Conservation (phyloP, 1,284 basidiomycete species). For the Phellopilus nigrolimitatus region DNA sequence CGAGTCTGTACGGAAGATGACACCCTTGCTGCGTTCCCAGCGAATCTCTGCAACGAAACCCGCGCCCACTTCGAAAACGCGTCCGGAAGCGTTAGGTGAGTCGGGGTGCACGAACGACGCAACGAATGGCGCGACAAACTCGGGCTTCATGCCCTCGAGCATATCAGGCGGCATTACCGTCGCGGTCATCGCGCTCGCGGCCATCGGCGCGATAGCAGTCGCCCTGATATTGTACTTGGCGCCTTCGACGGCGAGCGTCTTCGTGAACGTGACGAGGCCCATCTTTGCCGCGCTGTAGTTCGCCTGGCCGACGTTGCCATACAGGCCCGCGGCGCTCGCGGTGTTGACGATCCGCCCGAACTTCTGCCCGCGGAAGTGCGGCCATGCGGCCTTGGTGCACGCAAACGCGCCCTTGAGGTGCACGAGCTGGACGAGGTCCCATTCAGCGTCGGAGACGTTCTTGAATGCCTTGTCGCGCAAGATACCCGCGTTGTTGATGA, state of each 20-base stretch:
- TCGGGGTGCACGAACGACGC: constrained; percentile 73
- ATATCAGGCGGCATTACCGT: constrained; percentile 98
- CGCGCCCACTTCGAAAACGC: constrained; percentile 91
- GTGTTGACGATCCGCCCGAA: constrained; percentile 92
- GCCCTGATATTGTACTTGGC: constrained; percentile 91
- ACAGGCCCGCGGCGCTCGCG: constrained; percentile 83
- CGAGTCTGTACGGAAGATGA: constrained; percentile 87
- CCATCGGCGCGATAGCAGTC: constrained; percentile 90
- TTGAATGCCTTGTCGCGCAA: constrained; percentile 69
- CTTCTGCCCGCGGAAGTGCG: constrained; percentile 91
- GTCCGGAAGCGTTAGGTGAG: constrained; percentile 80
- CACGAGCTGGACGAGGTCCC: constrained; percentile 83
- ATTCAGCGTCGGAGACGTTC: constrained; percentile 89
- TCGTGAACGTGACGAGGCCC: constrained; percentile 87
- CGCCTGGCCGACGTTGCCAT: constrained; percentile 95
- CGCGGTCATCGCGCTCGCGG: constrained; percentile 91
- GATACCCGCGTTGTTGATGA: constrained; percentile 98
- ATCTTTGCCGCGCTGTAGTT: constrained; percentile 92
- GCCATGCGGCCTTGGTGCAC: constrained; percentile 97
- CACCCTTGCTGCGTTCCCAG: constrained; percentile 88
- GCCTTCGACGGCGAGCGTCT: constrained; percentile 88
- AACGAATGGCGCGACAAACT: constrained; percentile 92
- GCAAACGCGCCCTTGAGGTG: constrained; percentile 94
- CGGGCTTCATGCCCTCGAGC: constrained; percentile 89
- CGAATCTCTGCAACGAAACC: constrained; percentile 91